Conservation (phyloP, 23 red algal genomes). For the Gracilaria caudata region DNA sequence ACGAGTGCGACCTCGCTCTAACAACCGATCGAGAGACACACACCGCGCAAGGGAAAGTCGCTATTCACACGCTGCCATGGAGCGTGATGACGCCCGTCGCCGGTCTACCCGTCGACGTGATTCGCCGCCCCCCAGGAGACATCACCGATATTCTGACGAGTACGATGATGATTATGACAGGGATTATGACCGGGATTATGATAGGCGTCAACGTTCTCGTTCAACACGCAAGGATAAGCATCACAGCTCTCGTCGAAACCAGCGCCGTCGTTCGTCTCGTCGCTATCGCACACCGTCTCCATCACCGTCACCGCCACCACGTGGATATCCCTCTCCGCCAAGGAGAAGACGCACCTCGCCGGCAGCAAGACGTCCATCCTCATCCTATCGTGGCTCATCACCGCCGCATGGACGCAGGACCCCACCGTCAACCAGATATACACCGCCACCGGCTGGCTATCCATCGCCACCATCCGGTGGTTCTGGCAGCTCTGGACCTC, state of each 20-base stretch:
- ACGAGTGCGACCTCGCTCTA: neutral
- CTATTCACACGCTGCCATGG: neutral
- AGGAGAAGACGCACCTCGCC: conserved; percentile 8
- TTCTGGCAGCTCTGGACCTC: neutral
- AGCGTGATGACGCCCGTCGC: neutral
- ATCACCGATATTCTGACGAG: neutral
- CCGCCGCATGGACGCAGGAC: neutral
- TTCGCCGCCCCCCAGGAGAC: neutral
- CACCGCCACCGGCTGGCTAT: conserved; percentile 13
- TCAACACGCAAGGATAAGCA: neutral
- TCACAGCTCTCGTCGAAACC: neutral
- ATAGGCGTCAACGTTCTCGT: neutral
- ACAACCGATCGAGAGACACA: neutral
- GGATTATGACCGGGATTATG: neutral
- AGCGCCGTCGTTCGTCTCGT: neutral
- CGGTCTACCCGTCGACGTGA: neutral
- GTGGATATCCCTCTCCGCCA: neutral
- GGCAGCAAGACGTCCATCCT: neutral
- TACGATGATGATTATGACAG: neutral
- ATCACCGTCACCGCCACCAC: neutral
- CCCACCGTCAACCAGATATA: neutral
- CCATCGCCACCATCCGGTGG: neutral
- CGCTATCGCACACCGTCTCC: conserved; percentile 19
- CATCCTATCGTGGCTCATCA: neutral
- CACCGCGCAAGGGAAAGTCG: neutral